Conservation (phyloP, 176 grass and related monocot genomes). For the Juncus inflexus region DNA sequence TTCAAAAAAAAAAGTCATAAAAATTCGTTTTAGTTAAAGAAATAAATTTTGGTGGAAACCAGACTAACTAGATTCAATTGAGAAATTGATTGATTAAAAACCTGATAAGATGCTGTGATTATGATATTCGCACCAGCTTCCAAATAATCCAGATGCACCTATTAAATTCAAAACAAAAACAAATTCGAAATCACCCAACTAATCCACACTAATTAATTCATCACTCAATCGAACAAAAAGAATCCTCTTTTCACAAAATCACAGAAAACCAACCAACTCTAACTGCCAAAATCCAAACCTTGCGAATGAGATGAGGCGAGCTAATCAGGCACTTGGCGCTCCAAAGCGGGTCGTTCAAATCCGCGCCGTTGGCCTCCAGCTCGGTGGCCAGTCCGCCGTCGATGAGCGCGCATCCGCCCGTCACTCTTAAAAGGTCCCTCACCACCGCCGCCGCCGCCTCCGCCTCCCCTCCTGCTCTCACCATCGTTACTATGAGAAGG, state of each 20-base stretch:
- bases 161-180: constrained; percentile 5
- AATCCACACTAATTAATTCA: neutral
- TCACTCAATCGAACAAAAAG: neutral
- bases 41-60: neutral
- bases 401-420: constrained; percentile 53
- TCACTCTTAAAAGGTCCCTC: constrained; percentile 34
- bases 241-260: too few species aligned
- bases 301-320: constrained; percentile 75
- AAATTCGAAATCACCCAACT: neutral
- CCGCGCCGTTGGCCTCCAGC: constrained; percentile 83
- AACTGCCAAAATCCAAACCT: constrained; percentile 26
- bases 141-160: constrained; percentile 95
- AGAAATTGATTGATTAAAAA: constrained; percentile 21
- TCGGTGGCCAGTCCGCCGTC: constrained; percentile 96
- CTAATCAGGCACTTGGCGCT: constrained; percentile 88
- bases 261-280: neutral
- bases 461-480: constrained; percentile 14
- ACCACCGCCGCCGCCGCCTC: constrained; percentile 36
- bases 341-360: constrained; percentile 98
- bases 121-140: constrained; percentile 83
- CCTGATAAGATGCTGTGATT: constrained; percentile 95
- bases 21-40: neutral
- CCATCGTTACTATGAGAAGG: constrained; percentile 8
- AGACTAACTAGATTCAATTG: neutral
- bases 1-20: constrained; percentile 9